phyloP scores from a whole-genome alignment of 2,329 filamentous ascomycete species.

The Xylaria polymorpha region DNA sequence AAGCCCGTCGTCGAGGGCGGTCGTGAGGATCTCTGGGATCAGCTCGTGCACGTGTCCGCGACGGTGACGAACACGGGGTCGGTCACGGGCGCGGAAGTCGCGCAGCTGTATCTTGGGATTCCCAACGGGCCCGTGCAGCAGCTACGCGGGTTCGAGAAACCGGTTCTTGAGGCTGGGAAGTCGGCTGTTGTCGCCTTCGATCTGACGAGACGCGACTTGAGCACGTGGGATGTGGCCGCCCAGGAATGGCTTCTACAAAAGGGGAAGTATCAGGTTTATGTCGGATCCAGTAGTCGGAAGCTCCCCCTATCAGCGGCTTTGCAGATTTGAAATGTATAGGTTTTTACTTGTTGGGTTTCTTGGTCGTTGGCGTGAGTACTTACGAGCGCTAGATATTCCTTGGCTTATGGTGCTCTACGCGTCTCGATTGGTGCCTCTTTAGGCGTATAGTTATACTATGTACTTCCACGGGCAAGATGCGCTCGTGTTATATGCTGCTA shows the following conservation, averaged over 20 bases:
- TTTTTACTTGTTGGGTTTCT: background rate
- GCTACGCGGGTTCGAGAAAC: slow-evolving; percentile 72
- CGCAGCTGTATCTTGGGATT: slow-evolving; percentile 68
- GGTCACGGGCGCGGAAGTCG: slow-evolving; percentile 71
- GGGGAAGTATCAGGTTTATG: slow-evolving; percentile 56
- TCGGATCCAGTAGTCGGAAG: slow-evolving; percentile 64
- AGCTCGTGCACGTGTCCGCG: slow-evolving; percentile 63
- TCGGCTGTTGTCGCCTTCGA: slow-evolving; percentile 63
- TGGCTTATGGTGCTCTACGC: too few species aligned
- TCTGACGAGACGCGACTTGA: slow-evolving; percentile 70
- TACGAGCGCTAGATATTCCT: background rate
- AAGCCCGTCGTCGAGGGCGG: slow-evolving; percentile 57
- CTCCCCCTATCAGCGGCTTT: slow-evolving; percentile 54
- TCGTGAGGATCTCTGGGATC: slow-evolving; percentile 60
- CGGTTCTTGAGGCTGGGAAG: slow-evolving; percentile 61
- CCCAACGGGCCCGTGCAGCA: slow-evolving; percentile 59
- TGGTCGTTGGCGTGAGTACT: background rate
- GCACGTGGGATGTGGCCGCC: slow-evolving; percentile 69
- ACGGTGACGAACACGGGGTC: slow-evolving; percentile 74
- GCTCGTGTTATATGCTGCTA: background rate
- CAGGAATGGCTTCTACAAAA: slow-evolving; percentile 71
- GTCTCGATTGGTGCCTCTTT: background rate
- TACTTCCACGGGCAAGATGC: background rate
- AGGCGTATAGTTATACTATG: background rate
- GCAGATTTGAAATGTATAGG: slow-evolving; percentile 35